These are phyloP conservation scores for Cutaneotrichosporon sp. DNA, from an alignment of 1,284 basidiomycete species.

Conservation along the genomic window DNA sequence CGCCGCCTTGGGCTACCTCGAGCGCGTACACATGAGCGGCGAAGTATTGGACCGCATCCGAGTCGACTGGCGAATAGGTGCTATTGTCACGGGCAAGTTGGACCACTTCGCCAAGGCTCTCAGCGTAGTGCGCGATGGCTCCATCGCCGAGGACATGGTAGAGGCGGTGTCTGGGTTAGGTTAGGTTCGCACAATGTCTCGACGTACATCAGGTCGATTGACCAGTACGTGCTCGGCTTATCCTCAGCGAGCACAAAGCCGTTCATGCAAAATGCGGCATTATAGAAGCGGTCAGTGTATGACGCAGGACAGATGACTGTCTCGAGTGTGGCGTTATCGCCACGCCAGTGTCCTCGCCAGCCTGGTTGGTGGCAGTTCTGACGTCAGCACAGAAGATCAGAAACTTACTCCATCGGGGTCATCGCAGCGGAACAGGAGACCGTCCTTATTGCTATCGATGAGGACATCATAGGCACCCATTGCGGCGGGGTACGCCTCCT, in stretches of 20 bases:
- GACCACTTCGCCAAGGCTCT: slow-evolving; percentile 42
- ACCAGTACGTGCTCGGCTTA: slow-evolving; percentile 47
- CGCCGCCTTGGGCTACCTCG: slow-evolving; percentile 46
- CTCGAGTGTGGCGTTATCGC: slow-evolving; percentile 53
- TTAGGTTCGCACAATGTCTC: not conserved
- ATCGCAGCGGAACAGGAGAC: slow-evolving; percentile 52
- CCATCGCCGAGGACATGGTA: slow-evolving; percentile 52
- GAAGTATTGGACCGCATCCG: slow-evolving; percentile 53
- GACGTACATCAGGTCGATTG: slow-evolving; percentile 49
- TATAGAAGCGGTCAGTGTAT: slow-evolving; percentile 41
- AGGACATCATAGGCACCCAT: slow-evolving; percentile 47
- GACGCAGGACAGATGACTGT: slow-evolving; percentile 51
- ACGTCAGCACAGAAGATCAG: not conserved
- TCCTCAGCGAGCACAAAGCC: slow-evolving; percentile 46
- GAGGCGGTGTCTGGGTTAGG: slow-evolving; percentile 43
- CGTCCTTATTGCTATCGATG: slow-evolving; percentile 44
- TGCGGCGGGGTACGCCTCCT: slow-evolving; percentile 37
- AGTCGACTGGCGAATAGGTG: slow-evolving; percentile 46
- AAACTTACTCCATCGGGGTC: slow-evolving; percentile 50
- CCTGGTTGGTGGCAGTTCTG: slow-evolving; percentile 43
- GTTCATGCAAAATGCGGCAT: slow-evolving; percentile 43
- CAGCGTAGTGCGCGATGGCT: slow-evolving; percentile 49
- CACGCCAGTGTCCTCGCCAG: slow-evolving; percentile 55
- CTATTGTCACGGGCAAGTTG: slow-evolving; percentile 50
- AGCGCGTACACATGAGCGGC: slow-evolving; percentile 51